A percentile compares a stretch with the other conserved stretches of the same genome.
Conservation (phyloP, 2,329 filamentous ascomycete species). For the Madurella mycetomatis region DNA sequence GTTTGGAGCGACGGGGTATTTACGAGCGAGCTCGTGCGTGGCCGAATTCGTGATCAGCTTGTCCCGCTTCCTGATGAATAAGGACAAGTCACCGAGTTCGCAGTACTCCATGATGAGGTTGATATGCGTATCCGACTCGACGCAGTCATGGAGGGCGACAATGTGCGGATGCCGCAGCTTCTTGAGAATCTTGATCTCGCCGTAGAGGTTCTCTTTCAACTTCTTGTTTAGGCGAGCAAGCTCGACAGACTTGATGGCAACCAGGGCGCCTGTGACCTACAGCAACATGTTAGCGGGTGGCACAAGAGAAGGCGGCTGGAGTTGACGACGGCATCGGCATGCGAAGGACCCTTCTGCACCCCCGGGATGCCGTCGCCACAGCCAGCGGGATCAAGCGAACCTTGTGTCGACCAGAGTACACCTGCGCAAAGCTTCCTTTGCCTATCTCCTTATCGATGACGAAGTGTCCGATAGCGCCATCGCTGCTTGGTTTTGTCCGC, state of each 20-base stretch:
- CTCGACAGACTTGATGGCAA: constrained; percentile 96
- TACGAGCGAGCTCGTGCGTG: constrained; percentile 84
- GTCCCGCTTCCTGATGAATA: constrained; percentile 93
- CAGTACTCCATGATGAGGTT: constrained; percentile 99
- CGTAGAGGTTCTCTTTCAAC: constrained; percentile 90
- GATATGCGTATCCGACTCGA: constrained; percentile 82
- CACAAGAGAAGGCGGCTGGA: neutral
- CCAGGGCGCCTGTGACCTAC: constrained; percentile 73
- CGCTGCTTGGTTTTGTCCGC: constrained; percentile 27
- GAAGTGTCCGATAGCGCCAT: constrained; percentile 65
- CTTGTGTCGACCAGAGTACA: constrained; percentile 82
- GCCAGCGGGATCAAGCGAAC: constrained; percentile 46
- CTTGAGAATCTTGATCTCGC: constrained; percentile 93
- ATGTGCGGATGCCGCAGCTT: constrained; percentile 94
- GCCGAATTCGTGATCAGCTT: constrained; percentile 74
- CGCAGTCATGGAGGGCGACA: constrained; percentile 90
- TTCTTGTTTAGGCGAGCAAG: constrained; percentile 88
- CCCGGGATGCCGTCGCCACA: neutral
- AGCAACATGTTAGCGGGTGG: constrained; percentile 17
- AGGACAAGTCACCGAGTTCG: constrained; percentile 86
- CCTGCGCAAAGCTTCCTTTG: constrained; percentile 94
- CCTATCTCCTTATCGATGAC: constrained; percentile 84
- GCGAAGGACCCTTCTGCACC: neutral
- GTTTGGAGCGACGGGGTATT: constrained; percentile 78
- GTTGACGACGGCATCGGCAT: neutral